Conservation (phyloP, 331 rosid species). For the Prunus yedoensis region DNA sequence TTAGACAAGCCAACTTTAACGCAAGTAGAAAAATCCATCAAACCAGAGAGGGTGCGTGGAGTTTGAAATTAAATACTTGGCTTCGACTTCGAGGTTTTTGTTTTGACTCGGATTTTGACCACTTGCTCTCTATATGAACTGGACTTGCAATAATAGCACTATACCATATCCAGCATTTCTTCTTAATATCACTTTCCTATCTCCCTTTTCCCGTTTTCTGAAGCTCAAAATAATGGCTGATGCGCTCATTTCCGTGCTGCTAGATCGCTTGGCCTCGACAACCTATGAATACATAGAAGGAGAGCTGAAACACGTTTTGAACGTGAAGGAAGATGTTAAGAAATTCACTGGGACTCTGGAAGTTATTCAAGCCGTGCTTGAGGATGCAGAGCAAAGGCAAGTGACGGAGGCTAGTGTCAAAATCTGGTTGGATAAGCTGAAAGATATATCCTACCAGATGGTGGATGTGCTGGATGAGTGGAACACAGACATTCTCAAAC, state of each 20-base stretch:
- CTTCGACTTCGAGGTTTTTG: too few relatives aligned
- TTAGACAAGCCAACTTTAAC: too few relatives aligned
- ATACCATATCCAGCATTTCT: too few relatives aligned
- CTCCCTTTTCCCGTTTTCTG: too few relatives aligned
- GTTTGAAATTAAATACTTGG: too few relatives aligned
- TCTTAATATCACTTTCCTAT: too few relatives aligned
- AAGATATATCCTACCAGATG: too few relatives aligned
- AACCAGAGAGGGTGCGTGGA: too few relatives aligned
- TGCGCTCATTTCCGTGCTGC: neutral
- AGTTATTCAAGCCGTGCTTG: neutral
- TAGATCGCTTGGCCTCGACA: neutral
- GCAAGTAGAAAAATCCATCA: too few relatives aligned
- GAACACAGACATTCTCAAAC: neutral
- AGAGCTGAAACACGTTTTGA: neutral
- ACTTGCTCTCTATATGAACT: too few relatives aligned
- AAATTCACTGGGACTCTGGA: neutral
- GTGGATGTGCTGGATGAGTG: conserved; percentile 9
- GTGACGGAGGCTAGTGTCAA: neutral
- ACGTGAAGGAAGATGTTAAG: neutral
- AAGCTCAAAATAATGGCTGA: neutral
- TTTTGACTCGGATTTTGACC: too few relatives aligned
- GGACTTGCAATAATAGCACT: too few relatives aligned
- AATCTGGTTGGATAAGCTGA: neutral
- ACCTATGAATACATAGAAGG: neutral
- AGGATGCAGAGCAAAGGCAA: neutral